phyloP scores from a whole-genome alignment of 352 stramenopile genomes.

The Globisporangium barbulae region DNA sequence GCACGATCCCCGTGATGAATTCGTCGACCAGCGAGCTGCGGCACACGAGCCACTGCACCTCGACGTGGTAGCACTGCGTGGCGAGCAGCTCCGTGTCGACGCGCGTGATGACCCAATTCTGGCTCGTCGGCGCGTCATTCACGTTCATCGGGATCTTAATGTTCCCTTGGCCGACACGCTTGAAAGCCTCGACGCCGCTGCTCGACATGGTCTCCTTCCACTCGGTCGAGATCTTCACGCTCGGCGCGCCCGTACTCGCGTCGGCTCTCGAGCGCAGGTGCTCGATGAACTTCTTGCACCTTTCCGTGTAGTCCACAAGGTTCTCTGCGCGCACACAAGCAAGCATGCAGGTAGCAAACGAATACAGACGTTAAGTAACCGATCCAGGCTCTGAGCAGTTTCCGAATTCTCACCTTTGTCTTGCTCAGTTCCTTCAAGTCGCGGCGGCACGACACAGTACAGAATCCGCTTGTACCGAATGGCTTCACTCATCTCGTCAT shows the following conservation, averaged over 20 bases:
- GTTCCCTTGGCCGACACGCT: conserved; percentile 58
- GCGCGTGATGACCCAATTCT: conserved; percentile 81
- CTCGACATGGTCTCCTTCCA: conserved; percentile 39
- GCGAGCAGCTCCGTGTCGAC: conserved; percentile 69
- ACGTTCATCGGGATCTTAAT: conserved; percentile 71
- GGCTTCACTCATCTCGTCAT: conserved; percentile 82
- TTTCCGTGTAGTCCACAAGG: conserved; percentile 55
- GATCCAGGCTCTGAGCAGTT: background rate
- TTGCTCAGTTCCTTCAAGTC: conserved; percentile 26
- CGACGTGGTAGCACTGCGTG: conserved; percentile 74
- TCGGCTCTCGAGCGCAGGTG: conserved; percentile 62
- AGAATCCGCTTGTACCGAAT: conserved; percentile 80
- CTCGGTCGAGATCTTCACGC: conserved; percentile 50
- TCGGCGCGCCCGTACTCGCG: conserved; percentile 45
- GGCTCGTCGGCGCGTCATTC: conserved; percentile 60
- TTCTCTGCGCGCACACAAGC: conserved; percentile 28
- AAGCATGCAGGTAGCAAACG: background rate
- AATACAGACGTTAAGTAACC: conserved; percentile 1
- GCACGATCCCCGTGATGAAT: conserved; percentile 62
- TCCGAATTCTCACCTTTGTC: conserved; percentile 23
- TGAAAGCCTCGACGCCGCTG: conserved; percentile 57
- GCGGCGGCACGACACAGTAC: conserved; percentile 66
- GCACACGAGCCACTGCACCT: conserved; percentile 86
- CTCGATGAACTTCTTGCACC: conserved; percentile 67
- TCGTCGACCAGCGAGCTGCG: conserved; percentile 80